phyloP scores from a whole-genome alignment of 2,329 filamentous ascomycete species.

The Colletotrichum plurivorum region DNA sequence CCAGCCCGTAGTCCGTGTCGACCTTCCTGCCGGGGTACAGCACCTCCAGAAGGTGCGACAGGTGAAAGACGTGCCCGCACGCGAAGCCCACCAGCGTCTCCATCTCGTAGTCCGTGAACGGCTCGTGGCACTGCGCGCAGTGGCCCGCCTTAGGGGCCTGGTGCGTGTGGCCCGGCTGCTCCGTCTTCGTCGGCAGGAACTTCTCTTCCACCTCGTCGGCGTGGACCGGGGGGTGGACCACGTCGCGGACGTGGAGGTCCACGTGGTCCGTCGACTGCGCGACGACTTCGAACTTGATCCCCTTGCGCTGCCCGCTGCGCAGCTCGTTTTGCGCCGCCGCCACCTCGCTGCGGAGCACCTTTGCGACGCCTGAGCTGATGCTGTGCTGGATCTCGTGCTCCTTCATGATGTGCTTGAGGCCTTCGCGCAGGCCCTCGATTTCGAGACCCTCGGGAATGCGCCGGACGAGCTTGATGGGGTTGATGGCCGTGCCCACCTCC shows the following conservation, averaged over 20 bases:
- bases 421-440: slow-evolving; percentile 90
- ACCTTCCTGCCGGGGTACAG: slow-evolving; percentile 60
- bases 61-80: slow-evolving; percentile 86
- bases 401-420: slow-evolving; percentile 90
- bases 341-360: slow-evolving; percentile 89
- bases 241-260: slow-evolving; percentile 59
- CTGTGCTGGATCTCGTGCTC: slow-evolving; percentile 97
- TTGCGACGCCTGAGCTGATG: slow-evolving; percentile 90
- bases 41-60: slow-evolving; percentile 76
- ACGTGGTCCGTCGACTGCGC: slow-evolving; percentile 59
- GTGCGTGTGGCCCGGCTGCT: slow-evolving; percentile 49
- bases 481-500: slow-evolving; percentile 93
- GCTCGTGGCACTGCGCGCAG: slow-evolving; percentile 70
- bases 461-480: slow-evolving; percentile 90
- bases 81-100: slow-evolving; percentile 85
- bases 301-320: slow-evolving; percentile 83
- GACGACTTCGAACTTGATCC: slow-evolving; percentile 88
- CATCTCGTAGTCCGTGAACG: slow-evolving; percentile 73
- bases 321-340: slow-evolving; percentile 85
- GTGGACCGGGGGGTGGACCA: slow-evolving; percentile 42
- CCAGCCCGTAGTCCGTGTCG: slow-evolving; percentile 63
- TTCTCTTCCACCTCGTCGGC: slow-evolving; percentile 41
- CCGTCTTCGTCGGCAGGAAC: slow-evolving; percentile 39
- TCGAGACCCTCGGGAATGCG: slow-evolving; percentile 94
- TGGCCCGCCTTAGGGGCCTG: slow-evolving; percentile 64